A percentile compares a stretch with the other conserved stretches of the same genome.
These are phyloP conservation scores for Omphalotus olearius DNA, from an alignment of 1,284 basidiomycete genomes.

Conservation along the genomic window DNA sequence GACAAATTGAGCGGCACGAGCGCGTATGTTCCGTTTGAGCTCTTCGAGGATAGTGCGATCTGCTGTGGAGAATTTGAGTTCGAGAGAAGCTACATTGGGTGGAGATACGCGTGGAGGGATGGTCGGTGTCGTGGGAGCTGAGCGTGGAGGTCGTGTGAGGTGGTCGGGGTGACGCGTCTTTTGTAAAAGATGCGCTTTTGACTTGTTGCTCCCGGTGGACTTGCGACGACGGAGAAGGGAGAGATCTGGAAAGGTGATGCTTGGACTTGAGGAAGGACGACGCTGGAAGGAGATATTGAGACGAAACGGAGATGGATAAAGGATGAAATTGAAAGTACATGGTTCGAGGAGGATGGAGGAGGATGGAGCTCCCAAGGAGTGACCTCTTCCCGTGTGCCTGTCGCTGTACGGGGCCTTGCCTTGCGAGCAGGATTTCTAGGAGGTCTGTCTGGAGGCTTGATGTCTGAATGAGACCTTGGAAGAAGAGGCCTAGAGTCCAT, in stretches of 20 bases:
- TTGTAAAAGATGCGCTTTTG: conserved; percentile 6
- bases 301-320: too few species aligned
- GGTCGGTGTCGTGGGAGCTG: background rate
- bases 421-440: conserved; percentile 22
- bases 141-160: background rate
- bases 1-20: conserved; percentile 50
- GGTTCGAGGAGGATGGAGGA: conserved; percentile 17
- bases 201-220: conserved; percentile 14
- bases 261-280: conserved; percentile 12
- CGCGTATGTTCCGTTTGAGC: conserved; percentile 44
- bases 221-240: conserved; percentile 16
- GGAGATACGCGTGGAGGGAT: conserved; percentile 3
- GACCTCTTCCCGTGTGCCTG: conserved; percentile 27
- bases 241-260: conserved; percentile 13
- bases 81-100: background rate
- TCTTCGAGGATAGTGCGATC: conserved; percentile 57
- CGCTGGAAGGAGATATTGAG: too few species aligned
- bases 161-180: conserved; percentile 1
- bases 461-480: conserved; percentile 2
- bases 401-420: conserved; percentile 18
- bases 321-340: too few species aligned
- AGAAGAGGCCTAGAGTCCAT: background rate
- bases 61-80: conserved; percentile 46
- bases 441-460: conserved; percentile 10
- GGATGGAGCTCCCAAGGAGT: conserved; percentile 37